These are phyloP conservation scores for Juncus effusus DNA, from an alignment of 176 grass and related monocot species.

Conservation along the genomic window DNA sequence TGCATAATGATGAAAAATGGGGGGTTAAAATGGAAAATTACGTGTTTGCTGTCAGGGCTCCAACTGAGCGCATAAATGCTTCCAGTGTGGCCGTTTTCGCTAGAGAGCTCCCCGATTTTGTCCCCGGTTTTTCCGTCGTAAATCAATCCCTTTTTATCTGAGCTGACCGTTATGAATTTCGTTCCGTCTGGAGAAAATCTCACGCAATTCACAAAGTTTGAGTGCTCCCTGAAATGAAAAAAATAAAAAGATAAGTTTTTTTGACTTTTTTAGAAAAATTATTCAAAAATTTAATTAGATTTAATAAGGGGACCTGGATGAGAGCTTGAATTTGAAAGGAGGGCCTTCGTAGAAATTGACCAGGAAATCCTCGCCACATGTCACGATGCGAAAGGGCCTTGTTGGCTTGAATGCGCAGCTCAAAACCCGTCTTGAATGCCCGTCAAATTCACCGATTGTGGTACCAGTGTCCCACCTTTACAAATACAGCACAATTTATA, in stretches of 20 bases:
- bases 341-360: slow-evolving; percentile 92
- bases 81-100: slow-evolving; percentile 65
- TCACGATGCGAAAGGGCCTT: slow-evolving; percentile 79
- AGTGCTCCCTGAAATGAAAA: slow-evolving; percentile 76
- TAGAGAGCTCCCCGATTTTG: slow-evolving; percentile 73
- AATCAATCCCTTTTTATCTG: slow-evolving; percentile 87
- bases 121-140: slow-evolving; percentile 97
- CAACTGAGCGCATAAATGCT: slow-evolving; percentile 97
- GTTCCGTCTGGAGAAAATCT: slow-evolving; percentile 90
- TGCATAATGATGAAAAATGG: too few relatives aligned
- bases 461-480: slow-evolving; percentile 94
- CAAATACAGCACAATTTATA: background rate
- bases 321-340: slow-evolving; percentile 95
- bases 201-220: slow-evolving; percentile 92
- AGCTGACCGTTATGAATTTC: slow-evolving; percentile 96
- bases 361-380: slow-evolving; percentile 95
- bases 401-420: slow-evolving; percentile 98
- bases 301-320: slow-evolving; percentile 50
- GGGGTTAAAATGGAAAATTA: slow-evolving; percentile 26
- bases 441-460: slow-evolving; percentile 91
- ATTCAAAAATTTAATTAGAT: slow-evolving; percentile 8
- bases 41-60: slow-evolving; percentile 96
- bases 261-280: slow-evolving; percentile 3
- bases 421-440: slow-evolving; percentile 87
- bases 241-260: slow-evolving; percentile 1